These are phyloP conservation scores for Chaetomiaceae sp. DNA, from an alignment of 2,329 filamentous ascomycete genomes.

Conservation along the genomic window DNA sequence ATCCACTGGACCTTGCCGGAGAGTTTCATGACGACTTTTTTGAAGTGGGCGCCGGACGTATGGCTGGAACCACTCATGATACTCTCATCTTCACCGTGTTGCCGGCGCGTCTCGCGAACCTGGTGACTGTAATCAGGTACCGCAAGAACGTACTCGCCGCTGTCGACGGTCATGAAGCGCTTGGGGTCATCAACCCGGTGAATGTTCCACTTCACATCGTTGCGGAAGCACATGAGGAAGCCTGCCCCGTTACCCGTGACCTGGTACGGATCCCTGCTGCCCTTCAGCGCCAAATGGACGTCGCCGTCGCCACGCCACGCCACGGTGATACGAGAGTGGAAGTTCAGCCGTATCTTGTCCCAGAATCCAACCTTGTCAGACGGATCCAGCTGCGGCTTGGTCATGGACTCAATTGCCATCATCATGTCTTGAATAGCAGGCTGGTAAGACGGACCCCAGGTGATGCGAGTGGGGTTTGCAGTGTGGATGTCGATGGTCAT, in stretches of 20 bases:
- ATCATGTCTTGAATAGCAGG: constrained; percentile 99
- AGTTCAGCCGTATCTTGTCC: constrained; percentile 94
- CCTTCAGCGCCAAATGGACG: constrained; percentile 88
- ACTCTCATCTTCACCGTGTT: constrained; percentile 50
- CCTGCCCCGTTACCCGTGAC: constrained; percentile 90
- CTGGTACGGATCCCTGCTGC: constrained; percentile 84
- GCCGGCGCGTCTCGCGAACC: constrained; percentile 59
- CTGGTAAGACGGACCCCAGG: constrained; percentile 96
- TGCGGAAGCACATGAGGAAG: constrained; percentile 98
- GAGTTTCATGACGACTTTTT: constrained; percentile 98
- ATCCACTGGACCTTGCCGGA: constrained; percentile 94
- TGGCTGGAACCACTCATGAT: constrained; percentile 57
- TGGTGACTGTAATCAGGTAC: constrained; percentile 90
- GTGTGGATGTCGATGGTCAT: constrained; percentile 91
- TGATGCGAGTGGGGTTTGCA: constrained; percentile 82
- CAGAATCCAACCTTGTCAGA: constrained; percentile 95
- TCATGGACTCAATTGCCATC: constrained; percentile 98
- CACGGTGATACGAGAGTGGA: constrained; percentile 84
- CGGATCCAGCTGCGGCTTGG: constrained; percentile 87
- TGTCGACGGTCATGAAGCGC: constrained; percentile 92
- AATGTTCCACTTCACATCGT: constrained; percentile 82
- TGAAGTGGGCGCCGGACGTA: constrained; percentile 77
- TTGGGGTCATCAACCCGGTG: constrained; percentile 81
- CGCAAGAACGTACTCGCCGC: constrained; percentile 89
- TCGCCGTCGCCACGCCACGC: constrained; percentile 95